Evolutionary conservation across 768 basidiomycete species (phyloP), one percentile per base, ranked within the genome.

Genomic region (Naematelia encephala): DNA sequence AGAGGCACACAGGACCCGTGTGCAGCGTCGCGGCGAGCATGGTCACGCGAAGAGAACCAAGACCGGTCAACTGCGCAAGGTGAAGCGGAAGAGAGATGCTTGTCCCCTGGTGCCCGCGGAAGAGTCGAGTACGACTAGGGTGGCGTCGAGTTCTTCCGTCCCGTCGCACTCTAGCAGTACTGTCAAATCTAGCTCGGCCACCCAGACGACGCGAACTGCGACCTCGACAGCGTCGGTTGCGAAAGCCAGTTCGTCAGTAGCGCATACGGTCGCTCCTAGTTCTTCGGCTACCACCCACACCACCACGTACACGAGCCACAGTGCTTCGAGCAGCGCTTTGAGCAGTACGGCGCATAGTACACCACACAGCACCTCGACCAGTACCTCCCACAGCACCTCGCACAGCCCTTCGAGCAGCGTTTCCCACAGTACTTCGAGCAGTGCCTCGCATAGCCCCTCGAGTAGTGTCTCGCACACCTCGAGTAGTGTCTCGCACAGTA

Each of bases 381-480:
- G n/a, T 50, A 26, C 25, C 27, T 50, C 25, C 14, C n/a, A 19
- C 21, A 30, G 44, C 26, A 64, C 23, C 19, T n/a, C 47, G 1
- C 46, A 16, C 10, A 16, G 50, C 2, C 12, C 46, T 8, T 62
- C 61, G 4, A 53, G 51, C 19, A n/a, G 51, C 5, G 23, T 42
- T 25, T 56, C 47, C 26, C 23, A 53, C 43, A 57, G 51, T 25
- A 55, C 49, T 12, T 34, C 29, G 44, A 43, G 53, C 23, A 22
- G 51, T 23, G 34, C 55, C 22, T 39, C 34, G 34, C 34, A 39
- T 16, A 39, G 34, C 16, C 8, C 34, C 34, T 39, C 34, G 34
- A 8, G 16, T 16, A 39, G 34, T 39, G 16, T 16, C 16, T 39
- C 34, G 8, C 34, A 39, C 16, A 39, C 34, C 34, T 39, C 34